Percentiles rank a stretch among this genome's conserved stretches.
Evolutionary conservation across 805 yeast species (phyloP).

Genomic region (Ogataea methanolica): DNA sequence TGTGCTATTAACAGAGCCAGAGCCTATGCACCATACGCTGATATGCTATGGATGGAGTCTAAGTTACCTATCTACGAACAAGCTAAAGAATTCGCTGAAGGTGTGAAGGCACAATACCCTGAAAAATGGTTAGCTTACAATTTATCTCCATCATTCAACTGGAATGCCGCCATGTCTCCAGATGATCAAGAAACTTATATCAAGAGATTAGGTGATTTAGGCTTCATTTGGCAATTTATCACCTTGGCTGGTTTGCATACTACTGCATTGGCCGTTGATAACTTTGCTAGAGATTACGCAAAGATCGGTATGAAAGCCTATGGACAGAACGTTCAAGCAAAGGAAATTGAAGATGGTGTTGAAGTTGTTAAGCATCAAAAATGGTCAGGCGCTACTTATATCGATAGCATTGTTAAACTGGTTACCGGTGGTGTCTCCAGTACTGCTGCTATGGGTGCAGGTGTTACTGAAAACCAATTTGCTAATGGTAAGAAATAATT

Average conservation of each 20-base stretch:
- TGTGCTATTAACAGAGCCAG: constrained; percentile 97
- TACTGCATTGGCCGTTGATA: constrained; percentile 86
- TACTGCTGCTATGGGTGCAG: constrained; percentile 98
- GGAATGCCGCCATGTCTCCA: constrained; percentile 90
- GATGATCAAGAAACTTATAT: constrained; percentile 90
- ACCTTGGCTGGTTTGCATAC: constrained; percentile 97
- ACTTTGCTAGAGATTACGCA: constrained; percentile 74
- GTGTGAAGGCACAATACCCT: constrained; percentile 77
- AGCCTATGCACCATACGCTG: constrained; percentile 92
- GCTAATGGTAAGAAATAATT: constrained; percentile 8
- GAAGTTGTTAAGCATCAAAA: constrained; percentile 97
- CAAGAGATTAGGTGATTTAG: constrained; percentile 77
- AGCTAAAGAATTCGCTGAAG: constrained; percentile 92
- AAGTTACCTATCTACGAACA: constrained; percentile 90
- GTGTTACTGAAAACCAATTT: constrained; percentile 97
- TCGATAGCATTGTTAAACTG: constrained; percentile 83
- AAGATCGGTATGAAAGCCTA: constrained; percentile 93
- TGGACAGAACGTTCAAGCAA: constrained; percentile 80
- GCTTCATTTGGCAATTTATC: constrained; percentile 97
- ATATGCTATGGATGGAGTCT: constrained; percentile 97
- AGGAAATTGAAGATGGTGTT: constrained; percentile 82
- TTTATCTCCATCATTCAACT: constrained; percentile 95
- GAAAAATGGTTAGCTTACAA: constrained; percentile 96
- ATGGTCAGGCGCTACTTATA: constrained; percentile 98
- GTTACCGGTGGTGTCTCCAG: constrained; percentile 93